Base-by-base conservation (phyloP, 2,329 filamentous ascomycete species). In the Gliomastix tumulicola region DNA sequence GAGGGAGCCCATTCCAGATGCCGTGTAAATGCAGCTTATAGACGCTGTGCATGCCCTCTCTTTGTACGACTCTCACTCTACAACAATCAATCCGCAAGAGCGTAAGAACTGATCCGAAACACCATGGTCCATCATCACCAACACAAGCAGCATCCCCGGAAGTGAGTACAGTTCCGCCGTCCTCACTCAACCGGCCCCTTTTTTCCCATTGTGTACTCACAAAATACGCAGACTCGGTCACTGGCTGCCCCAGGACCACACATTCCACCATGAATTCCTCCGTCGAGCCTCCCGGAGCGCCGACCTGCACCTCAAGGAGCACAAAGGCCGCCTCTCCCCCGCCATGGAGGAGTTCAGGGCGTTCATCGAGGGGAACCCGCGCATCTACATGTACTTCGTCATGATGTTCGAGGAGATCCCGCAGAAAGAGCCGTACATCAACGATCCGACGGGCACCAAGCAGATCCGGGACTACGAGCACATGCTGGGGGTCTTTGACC, bases 371-470 rank as follows among this genome's bases (percentile, higher is more conserved):
- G 55, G 55, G 20, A 77, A 77, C 44, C 62, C 79, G 2, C 69
- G 78, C 17, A 61, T 86, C 19, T 80, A 76, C 61, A 79, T 85
- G 68, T 75, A 79, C 53, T 76, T 84, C 49, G 62, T 63, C 18
- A 63, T 71, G 43, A 86, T 86, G 82, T 86, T 82, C 57, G 64
- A 74, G 21, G 76, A 86, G 57, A 65, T 85, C 16, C 81, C 82
- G 0, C 51, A 54, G 21, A 78, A 76, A 54, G 60, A 67, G 15
- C 73, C 74, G 0, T 86, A 86, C 56, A 51, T 56, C 40, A 64
- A 62, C 7, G 80, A 84, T 41, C 79, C 80, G 1, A 76, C 72
- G 2, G 80, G 79, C 3, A 63, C 68, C 36, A 68, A 63, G 22
- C 77, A 83, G 56, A 74, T 87, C 39, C 71, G 75, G 8, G 71